Evolutionary conservation across 345 rosid species (phyloP).

Genomic region (Arabidopsis suecica): DNA sequence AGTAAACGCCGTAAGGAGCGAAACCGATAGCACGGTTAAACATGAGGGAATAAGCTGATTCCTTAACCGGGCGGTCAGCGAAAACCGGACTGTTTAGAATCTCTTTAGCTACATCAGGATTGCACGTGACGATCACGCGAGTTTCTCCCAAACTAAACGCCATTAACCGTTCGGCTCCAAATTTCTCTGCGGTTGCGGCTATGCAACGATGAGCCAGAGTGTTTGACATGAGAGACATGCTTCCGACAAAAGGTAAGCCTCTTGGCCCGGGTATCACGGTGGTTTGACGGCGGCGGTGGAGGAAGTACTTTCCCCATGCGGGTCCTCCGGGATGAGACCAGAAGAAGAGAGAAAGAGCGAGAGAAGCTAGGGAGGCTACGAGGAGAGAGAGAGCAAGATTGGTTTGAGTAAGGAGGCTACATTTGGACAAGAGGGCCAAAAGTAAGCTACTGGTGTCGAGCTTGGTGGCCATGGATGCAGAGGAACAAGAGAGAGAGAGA

Average conservation of each 20-base stretch:
- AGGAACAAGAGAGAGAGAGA: constrained; percentile 12
- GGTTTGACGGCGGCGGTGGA: constrained; percentile 33
- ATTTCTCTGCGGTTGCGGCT: constrained; percentile 55
- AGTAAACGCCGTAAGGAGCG: constrained; percentile 75
- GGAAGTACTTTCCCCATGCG: constrained; percentile 71
- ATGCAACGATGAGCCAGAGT: constrained; percentile 65
- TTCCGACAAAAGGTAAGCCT: constrained; percentile 72
- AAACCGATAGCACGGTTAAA: constrained; percentile 81
- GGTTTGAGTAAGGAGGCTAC: constrained; percentile 49
- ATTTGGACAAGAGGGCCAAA: constrained; percentile 65
- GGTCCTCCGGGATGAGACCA: constrained; percentile 82
- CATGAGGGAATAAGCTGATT: constrained; percentile 74
- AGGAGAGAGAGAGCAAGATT: constrained; percentile 55
- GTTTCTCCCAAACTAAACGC: constrained; percentile 78
- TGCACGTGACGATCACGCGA: constrained; percentile 67
- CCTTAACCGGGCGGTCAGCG: constrained; percentile 79
- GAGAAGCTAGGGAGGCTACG: constrained; percentile 47
- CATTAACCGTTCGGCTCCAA: constrained; percentile 67
- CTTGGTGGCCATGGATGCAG: constrained; percentile 52
- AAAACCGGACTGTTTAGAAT: constrained; percentile 69
- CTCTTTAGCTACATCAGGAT: constrained; percentile 71
- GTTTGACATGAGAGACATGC: constrained; percentile 66
- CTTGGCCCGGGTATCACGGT: constrained; percentile 70
- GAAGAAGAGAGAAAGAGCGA: constrained; percentile 50
- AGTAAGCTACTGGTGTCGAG: constrained; percentile 54